A percentile compares a stretch with the other conserved stretches of the same genome.
Conservation (phyloP, 2,329 filamentous ascomycete species). For the Ilyonectria robusta region DNA sequence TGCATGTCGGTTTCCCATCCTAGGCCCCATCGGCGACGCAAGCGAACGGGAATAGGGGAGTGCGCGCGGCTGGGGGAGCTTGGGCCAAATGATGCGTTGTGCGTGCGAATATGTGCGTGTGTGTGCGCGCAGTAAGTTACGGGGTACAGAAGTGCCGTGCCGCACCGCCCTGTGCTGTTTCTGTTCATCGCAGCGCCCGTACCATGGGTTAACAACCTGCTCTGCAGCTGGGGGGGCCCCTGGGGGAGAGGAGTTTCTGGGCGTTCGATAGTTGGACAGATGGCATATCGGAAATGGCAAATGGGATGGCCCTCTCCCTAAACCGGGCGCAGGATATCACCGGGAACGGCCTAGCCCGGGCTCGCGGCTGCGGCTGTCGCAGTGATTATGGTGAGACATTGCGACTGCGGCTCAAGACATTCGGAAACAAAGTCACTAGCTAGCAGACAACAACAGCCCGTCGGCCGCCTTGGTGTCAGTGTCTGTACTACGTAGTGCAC, state of each 20-base stretch:
- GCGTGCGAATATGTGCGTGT: neutral
- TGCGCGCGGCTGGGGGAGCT: neutral
- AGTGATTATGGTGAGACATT: constrained; percentile 18
- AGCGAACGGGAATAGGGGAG: neutral
- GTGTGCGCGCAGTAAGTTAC: neutral
- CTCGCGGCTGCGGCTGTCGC: constrained; percentile 8
- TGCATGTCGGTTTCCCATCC: neutral
- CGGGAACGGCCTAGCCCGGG: constrained; percentile 20
- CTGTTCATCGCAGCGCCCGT: too few species aligned
- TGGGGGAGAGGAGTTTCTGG: neutral
- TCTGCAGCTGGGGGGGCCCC: too few species aligned
- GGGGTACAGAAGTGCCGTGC: constrained; percentile 10
- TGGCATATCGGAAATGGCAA: constrained; percentile 36
- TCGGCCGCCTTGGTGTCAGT: neutral
- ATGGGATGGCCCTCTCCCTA: constrained; percentile 18
- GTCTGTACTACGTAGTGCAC: neutral
- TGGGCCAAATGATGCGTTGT: constrained; percentile 11
- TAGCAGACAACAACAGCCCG: neutral
- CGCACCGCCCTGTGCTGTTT: too few species aligned
- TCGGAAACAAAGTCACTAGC: neutral
- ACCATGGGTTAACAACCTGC: too few species aligned
- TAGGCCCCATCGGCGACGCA: neutral
- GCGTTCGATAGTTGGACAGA: neutral
- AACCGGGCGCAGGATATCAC: constrained; percentile 33
- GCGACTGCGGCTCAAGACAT: constrained; percentile 12